These are phyloP conservation scores for Lyophyllum semitale DNA, from an alignment of 768 basidiomycete genomes.

Conservation along the genomic window DNA sequence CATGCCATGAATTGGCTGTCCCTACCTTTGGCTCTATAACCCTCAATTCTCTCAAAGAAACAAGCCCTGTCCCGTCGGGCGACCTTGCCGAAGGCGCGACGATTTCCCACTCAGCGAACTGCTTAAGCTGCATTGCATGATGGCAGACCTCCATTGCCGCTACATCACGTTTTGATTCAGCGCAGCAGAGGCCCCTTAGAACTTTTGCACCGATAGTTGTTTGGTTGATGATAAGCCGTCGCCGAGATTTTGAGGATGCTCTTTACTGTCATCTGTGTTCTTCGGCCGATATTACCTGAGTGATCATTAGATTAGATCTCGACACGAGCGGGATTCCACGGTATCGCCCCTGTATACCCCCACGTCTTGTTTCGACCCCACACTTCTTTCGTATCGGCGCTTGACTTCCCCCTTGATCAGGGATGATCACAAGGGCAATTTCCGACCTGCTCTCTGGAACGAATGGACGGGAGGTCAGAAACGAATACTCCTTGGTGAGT, in stretches of 20 bases:
- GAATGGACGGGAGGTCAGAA: constrained; percentile 14
- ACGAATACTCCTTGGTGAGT: constrained; percentile 29
- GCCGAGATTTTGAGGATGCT: no score
- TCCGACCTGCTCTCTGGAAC: constrained; percentile 19
- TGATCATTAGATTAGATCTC: background rate
- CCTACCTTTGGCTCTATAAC: no score
- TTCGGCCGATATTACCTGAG: constrained; percentile 6
- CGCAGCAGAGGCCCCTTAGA: no score
- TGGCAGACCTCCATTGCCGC: no score
- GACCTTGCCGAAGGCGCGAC: no score
- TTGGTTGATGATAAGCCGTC: no score
- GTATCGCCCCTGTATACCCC: constrained; percentile 12
- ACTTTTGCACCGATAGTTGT: no score
- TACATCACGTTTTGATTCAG: no score
- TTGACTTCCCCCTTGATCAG: constrained; percentile 8
- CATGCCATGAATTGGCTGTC: no score
- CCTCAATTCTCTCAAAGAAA: no score
- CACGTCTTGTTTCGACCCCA: background rate
- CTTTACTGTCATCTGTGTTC: background rate
- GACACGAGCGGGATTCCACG: constrained; percentile 6
- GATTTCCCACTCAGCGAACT: background rate
- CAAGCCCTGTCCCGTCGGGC: no score
- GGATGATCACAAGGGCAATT: constrained; percentile 23
- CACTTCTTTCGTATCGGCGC: background rate
- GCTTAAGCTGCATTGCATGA: no score